Evolutionary conservation across 1,284 basidiomycete genomes (phyloP).

Genomic region (Tylopilus orsonianus): DNA sequence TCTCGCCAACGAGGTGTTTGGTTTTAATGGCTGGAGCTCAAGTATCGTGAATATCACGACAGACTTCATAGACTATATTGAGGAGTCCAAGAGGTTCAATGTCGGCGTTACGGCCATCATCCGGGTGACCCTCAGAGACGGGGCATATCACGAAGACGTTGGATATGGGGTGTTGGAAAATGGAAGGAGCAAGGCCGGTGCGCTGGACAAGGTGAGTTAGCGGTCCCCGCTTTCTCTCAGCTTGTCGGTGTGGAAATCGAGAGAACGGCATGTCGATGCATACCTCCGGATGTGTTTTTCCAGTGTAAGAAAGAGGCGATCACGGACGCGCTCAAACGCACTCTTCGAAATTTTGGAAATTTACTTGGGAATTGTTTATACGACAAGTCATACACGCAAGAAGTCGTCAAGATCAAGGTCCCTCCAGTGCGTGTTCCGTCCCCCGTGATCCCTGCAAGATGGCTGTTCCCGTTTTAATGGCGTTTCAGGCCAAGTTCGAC

Average conservation of each 20-base stretch:
- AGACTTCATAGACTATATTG: conserved; percentile 70
- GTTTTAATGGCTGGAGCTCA: conserved; percentile 97
- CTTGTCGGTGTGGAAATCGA: neutral
- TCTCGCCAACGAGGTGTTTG: conserved; percentile 97
- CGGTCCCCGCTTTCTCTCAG: neutral
- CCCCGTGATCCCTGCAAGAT: neutral
- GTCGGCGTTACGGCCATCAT: conserved; percentile 86
- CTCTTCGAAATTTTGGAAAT: conserved; percentile 91
- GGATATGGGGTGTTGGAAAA: conserved; percentile 92
- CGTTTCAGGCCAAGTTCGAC: conserved; percentile 72
- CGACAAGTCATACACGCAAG: conserved; percentile 85
- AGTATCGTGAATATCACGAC: conserved; percentile 77
- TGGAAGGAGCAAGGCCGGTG: conserved; percentile 78
- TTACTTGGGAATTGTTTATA: conserved; percentile 95
- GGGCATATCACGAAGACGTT: conserved; percentile 89
- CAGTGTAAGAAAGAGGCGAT: conserved; percentile 98
- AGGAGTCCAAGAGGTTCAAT: conserved; percentile 65
- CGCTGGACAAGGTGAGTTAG: conserved; percentile 82
- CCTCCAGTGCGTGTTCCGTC: conserved; percentile 58
- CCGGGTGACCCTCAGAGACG: conserved; percentile 85
- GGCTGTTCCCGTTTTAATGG: neutral
- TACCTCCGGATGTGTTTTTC: neutral
- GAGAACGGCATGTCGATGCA: conserved; percentile 4
- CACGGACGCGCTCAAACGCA: conserved; percentile 91
- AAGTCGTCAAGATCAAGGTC: conserved; percentile 85